Evolutionary conservation across 78 protist genomes (phyloP).

Genomic region (Chrysochromulina parva): DNA sequence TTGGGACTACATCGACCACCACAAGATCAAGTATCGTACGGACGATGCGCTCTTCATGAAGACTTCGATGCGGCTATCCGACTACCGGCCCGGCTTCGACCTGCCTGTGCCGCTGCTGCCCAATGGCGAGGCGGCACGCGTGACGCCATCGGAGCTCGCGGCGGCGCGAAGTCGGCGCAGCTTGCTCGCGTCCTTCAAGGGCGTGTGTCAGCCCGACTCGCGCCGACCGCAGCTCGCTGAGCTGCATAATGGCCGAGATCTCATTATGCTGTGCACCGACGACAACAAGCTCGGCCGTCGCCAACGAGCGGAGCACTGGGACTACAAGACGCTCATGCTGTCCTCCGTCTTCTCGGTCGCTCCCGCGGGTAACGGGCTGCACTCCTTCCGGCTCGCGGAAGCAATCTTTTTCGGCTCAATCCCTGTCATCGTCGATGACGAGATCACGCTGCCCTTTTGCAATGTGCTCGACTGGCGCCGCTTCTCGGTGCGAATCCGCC

Average conservation of each 20-base stretch:
- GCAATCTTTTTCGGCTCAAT: not conserved
- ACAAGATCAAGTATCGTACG: not conserved
- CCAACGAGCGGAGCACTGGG: not conserved
- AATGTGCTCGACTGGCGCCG: not conserved
- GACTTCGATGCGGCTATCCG: not conserved
- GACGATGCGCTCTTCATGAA: not conserved
- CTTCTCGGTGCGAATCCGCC: not conserved
- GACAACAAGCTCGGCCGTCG: not conserved
- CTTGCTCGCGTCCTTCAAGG: not conserved
- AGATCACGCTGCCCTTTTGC: not conserved
- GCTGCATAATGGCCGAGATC: not conserved
- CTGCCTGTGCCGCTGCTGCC: not conserved
- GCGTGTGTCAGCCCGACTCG: not conserved
- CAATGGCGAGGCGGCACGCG: not conserved
- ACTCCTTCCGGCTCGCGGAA: not conserved
- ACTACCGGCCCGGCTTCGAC: constrained; percentile 1
- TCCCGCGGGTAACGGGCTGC: constrained; percentile 6
- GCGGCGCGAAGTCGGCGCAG: not conserved
- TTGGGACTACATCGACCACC: not conserved
- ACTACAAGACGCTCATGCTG: constrained; percentile 23
- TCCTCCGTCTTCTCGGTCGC: not conserved
- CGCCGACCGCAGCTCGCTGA: not conserved
- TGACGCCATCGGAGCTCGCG: not conserved
- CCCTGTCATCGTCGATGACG: not conserved
- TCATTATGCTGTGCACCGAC: not conserved